Evolutionary conservation across 2,329 filamentous ascomycete genomes (phyloP).

Genomic region (Fusarium ambrosium): DNA sequence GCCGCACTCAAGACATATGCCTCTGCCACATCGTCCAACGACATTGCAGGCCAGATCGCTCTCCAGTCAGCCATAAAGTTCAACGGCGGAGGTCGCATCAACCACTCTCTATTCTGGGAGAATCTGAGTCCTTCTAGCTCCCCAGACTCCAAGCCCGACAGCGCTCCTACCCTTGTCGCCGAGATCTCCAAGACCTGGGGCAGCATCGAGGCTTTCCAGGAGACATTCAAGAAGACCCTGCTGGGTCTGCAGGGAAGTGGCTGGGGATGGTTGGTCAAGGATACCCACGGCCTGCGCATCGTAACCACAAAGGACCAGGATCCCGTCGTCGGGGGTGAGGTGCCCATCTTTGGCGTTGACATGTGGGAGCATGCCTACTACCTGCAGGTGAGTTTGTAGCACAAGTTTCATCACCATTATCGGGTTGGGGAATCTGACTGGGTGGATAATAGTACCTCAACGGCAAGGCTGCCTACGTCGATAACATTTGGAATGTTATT

Average conservation of each 20-base stretch:
- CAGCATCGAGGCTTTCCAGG: constrained; percentile 74
- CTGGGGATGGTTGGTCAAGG: constrained; percentile 88
- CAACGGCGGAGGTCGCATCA: constrained; percentile 93
- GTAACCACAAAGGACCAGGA: constrained; percentile 91
- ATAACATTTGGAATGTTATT: constrained; percentile 83
- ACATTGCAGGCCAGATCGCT: constrained; percentile 74
- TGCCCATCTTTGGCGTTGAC: constrained; percentile 83
- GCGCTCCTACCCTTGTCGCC: constrained; percentile 69
- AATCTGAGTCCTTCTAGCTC: constrained; percentile 76
- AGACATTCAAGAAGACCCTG: constrained; percentile 74
- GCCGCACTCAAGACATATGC: constrained; percentile 72
- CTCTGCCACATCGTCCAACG: constrained; percentile 66
- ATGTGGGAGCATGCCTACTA: constrained; percentile 98
- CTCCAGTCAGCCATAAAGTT: constrained; percentile 84
- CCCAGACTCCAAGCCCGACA: constrained; percentile 66
- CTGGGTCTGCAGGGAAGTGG: constrained; percentile 85
- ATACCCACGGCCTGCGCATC: constrained; percentile 73
- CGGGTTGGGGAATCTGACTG: constrained; percentile 4
- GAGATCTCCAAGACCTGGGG: constrained; percentile 78
- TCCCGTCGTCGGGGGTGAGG: constrained; percentile 72
- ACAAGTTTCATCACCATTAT: neutral
- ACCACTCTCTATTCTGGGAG: constrained; percentile 94
- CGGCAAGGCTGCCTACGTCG: constrained; percentile 79
- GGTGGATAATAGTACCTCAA: constrained; percentile 74
- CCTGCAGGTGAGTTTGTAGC: constrained; percentile 70